Evolutionary conservation across 1,284 basidiomycete genomes (phyloP).

Genomic region (Chiua sp.): DNA sequence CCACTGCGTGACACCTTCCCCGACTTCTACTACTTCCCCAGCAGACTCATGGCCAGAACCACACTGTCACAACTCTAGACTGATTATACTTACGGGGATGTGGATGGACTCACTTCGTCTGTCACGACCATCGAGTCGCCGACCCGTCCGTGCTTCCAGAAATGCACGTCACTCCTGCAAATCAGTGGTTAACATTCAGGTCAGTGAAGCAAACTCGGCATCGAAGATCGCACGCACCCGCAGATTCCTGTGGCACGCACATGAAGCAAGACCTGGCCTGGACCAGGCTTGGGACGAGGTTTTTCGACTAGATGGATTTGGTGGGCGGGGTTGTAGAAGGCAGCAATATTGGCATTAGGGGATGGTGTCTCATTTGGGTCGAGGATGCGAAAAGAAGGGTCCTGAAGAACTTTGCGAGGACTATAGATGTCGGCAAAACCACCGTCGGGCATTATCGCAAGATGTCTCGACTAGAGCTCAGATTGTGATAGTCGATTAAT

Average conservation of each 20-base stretch:
- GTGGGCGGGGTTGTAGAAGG: slow-evolving; percentile 63
- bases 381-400: slow-evolving; percentile 56
- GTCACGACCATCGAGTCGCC: slow-evolving; percentile 71
- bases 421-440: slow-evolving; percentile 49
- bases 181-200: neutral
- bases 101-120: slow-evolving; percentile 50
- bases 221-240: slow-evolving; percentile 52
- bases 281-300: slow-evolving; percentile 58
- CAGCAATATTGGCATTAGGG: slow-evolving; percentile 56
- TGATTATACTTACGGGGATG: neutral
- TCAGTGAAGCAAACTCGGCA: neutral
- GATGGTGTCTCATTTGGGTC: slow-evolving; percentile 50
- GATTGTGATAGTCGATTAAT: neutral
- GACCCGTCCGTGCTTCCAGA: slow-evolving; percentile 68
- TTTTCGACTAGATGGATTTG: slow-evolving; percentile 67
- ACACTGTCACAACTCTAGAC: slow-evolving; percentile 44
- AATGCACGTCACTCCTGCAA: slow-evolving; percentile 63
- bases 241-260: slow-evolving; percentile 70
- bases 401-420: slow-evolving; percentile 57
- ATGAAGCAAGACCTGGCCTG: slow-evolving; percentile 64
- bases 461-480: neutral
- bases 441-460: slow-evolving; percentile 25
- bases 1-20: slow-evolving; percentile 66
- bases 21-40: slow-evolving; percentile 63
- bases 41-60: slow-evolving; percentile 71